These are phyloP conservation scores for Brassica hybrid DNA, from an alignment of 441 rosid species.

Conservation along the genomic window DNA sequence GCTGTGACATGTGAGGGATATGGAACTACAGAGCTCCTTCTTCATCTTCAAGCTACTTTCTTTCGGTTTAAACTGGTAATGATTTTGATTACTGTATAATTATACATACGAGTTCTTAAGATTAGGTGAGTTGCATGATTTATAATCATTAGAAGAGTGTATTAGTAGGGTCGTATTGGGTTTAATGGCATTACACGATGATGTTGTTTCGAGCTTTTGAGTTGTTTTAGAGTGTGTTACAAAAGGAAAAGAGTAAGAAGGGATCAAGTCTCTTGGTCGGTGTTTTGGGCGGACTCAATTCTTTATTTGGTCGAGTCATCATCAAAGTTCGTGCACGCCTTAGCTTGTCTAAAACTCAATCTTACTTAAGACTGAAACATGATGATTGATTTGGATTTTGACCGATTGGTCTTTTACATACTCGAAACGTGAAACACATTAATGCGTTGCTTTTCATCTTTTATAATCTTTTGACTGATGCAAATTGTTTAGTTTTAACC, in stretches of 20 bases:
- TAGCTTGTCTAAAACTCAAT: slow-evolving; percentile 34
- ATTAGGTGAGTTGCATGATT: slow-evolving; percentile 30
- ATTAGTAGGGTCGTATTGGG: slow-evolving; percentile 40
- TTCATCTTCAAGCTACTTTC: neutral
- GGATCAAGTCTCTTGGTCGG: slow-evolving; percentile 40
- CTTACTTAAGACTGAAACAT: slow-evolving; percentile 15
- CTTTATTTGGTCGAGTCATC: slow-evolving; percentile 41
- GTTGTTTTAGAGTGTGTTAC: slow-evolving; percentile 11
- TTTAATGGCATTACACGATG: slow-evolving; percentile 18
- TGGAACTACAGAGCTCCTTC: neutral
- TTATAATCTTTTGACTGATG: slow-evolving; percentile 15
- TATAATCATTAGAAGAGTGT: slow-evolving; percentile 36
- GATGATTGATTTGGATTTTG: slow-evolving; percentile 33
- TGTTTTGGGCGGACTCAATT: slow-evolving; percentile 17
- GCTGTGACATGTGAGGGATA: neutral
- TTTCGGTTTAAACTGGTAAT: slow-evolving; percentile 21
- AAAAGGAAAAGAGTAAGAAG: slow-evolving; percentile 36
- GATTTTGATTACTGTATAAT: slow-evolving; percentile 18
- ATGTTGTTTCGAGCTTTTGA: slow-evolving; percentile 26
- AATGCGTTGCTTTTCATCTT: slow-evolving; percentile 2
- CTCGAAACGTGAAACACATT: neutral
- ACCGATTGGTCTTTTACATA: neutral
- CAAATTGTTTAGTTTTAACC: slow-evolving; percentile 2
- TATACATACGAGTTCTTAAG: neutral
- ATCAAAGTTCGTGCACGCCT: slow-evolving; percentile 48